Evolutionary conservation across 805 yeast genomes (phyloP), one percentile per base, ranked within the genome.

Genomic region (Kluyveromyces dobzhanskii): DNA sequence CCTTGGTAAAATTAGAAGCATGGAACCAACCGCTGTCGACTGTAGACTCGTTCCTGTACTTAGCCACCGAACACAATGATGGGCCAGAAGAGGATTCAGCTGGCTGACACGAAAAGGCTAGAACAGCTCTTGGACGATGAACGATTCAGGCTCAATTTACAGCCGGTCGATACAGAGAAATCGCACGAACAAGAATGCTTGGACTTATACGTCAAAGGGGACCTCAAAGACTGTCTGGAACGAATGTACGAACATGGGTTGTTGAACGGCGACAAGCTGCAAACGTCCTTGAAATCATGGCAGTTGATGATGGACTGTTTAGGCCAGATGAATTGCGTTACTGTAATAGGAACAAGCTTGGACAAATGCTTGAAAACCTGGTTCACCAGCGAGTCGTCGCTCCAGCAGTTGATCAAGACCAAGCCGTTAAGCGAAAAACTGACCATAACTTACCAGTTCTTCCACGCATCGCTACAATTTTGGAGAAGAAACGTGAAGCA

Each of bases 61-160:
- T n/a, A 21, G 9, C 9, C 6, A 21, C 24, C 24, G 24, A 9
- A 21, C 11, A 27, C 7, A 27, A 27, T 14, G 30, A 34, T 34
- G 37, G 21, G 17, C 9, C 28, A 23, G 4, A 28, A 39, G 9
- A 30, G 25, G 17, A 32, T 21, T 12, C 21, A n/a, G 10, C 18
- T 17, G 11, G 21, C 12, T 18, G 35, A 29, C 9, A 23, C 14
- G 11, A 38, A 35, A 3, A 44, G 49, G 13, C 35, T 53, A 10
- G 47, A 52, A 38, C 49, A 48, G 6, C 38, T 57, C 23, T 40
- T 55, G 13, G 38, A 48, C 1, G 56, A 53, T 32, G 49, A 46
- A 16, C 42, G 43, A 24, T 44, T 52, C 19, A 9, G 13, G 29
- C 4, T 34, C 14, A 26, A 17, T 3, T 14, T 25, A 6, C 17